Evolutionary conservation across 768 basidiomycete species (phyloP).

Genomic region (Boletus tomentosulus): DNA sequence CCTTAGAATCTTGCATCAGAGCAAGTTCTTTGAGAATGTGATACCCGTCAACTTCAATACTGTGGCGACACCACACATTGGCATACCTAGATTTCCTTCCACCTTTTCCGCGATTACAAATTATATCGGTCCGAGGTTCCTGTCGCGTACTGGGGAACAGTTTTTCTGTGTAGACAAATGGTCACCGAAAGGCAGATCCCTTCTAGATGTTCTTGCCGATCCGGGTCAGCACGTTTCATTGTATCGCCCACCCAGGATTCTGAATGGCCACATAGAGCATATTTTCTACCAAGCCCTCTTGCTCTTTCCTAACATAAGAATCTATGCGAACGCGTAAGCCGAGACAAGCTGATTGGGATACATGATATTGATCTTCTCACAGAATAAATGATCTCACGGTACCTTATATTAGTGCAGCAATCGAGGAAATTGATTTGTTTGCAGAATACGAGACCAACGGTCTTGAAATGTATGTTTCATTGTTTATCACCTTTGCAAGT

Average conservation of each 20-base stretch:
- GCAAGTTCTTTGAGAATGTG: slow-evolving; percentile 67
- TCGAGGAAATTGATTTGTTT: slow-evolving; percentile 68
- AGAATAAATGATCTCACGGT: slow-evolving; percentile 77
- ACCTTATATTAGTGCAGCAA: slow-evolving; percentile 75
- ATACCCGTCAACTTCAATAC: slow-evolving; percentile 79
- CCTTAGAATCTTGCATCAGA: slow-evolving; percentile 57
- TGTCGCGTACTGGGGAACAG: slow-evolving; percentile 79
- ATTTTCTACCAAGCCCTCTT: slow-evolving; percentile 73
- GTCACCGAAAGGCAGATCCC: slow-evolving; percentile 58
- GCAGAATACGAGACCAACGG: slow-evolving; percentile 50
- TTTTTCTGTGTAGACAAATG: slow-evolving; percentile 74
- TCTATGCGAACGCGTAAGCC: slow-evolving; percentile 78
- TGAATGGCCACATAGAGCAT: slow-evolving; percentile 42
- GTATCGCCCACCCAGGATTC: neutral
- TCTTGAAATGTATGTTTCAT: slow-evolving; percentile 51
- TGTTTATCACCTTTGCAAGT: slow-evolving; percentile 1
- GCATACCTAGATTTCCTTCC: slow-evolving; percentile 61
- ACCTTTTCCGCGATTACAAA: slow-evolving; percentile 51
- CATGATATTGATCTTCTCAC: neutral
- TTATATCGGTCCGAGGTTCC: slow-evolving; percentile 59
- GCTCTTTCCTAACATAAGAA: slow-evolving; percentile 61
- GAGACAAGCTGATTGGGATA: neutral
- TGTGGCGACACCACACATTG: slow-evolving; percentile 80
- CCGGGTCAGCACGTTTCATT: slow-evolving; percentile 43
- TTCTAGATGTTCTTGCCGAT: slow-evolving; percentile 79